phyloP scores from a whole-genome alignment of 768 basidiomycete genomes.

The Russula earlei region DNA sequence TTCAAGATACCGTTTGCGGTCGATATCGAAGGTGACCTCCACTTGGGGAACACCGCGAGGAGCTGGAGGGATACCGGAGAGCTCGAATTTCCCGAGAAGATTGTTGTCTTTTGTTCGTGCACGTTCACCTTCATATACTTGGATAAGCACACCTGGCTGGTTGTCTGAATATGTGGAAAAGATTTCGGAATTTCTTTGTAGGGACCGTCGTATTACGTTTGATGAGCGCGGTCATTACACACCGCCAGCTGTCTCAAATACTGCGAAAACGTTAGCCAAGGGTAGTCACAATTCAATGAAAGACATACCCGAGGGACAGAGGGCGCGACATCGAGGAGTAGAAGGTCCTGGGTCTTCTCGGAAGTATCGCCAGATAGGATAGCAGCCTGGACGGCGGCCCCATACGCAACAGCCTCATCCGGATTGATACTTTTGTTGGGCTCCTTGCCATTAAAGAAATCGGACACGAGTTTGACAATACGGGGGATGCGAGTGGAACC shows the following conservation, averaged over 20 bases:
- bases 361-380: slow-evolving; percentile 97
- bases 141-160: slow-evolving; percentile 96
- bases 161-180: slow-evolving; percentile 99
- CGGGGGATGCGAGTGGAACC: slow-evolving; percentile 98
- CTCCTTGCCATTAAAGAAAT: slow-evolving; percentile 98
- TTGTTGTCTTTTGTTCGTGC: slow-evolving; percentile 99
- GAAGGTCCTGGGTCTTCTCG: slow-evolving; percentile 93
- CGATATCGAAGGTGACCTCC: slow-evolving; percentile 97
- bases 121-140: slow-evolving; percentile 97
- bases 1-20: slow-evolving; percentile 95
- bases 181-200: slow-evolving; percentile 95
- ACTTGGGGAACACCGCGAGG: slow-evolving; percentile 97
- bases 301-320: slow-evolving; percentile 50
- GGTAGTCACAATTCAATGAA: slow-evolving; percentile 15
- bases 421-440: slow-evolving; percentile 99
- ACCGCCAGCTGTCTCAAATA: slow-evolving; percentile 98
- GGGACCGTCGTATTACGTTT: slow-evolving; percentile 98
- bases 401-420: slow-evolving; percentile 97
- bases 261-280: slow-evolving; percentile 25
- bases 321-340: slow-evolving; percentile 92
- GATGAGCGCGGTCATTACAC: slow-evolving; percentile 98
- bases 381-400: slow-evolving; percentile 97
- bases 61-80: slow-evolving; percentile 91
- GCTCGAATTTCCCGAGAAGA: slow-evolving; percentile 95
- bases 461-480: slow-evolving; percentile 94